Evolutionary conservation across 2,329 filamentous ascomycete genomes (phyloP), one percentile per base, ranked within the genome.

Genomic region (Diaporthe destruens): DNA sequence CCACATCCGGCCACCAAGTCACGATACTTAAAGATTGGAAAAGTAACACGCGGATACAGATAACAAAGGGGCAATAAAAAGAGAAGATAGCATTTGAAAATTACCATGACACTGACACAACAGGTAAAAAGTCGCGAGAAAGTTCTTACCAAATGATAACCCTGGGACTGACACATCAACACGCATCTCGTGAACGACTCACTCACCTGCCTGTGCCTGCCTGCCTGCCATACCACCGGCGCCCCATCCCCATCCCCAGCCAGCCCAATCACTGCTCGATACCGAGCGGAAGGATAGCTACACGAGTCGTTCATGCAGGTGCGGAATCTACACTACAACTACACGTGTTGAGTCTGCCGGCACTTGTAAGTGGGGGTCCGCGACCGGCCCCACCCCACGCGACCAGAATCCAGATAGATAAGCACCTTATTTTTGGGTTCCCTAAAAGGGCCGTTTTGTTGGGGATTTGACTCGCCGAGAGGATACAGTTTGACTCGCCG

Each of bases 271-370:
- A 65, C 29, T 36, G 18, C 23, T 42, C 44, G 12, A 9, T 65
- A 65, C 61, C 61, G 61, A 51, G 44, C 44, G 61, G n/a, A 51
- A 36, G 61, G 61, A 65, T 51, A n/a, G n/a, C n/a, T n/a, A 65
- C 61, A 51, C 61, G 61, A 65, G 44, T 65, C 61, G 44, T 65
- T 65, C 61, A 51, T 51, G 44, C 44, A 51, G 20, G 32, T 11
- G 44, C 6, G 2, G 8, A 63, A 47, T 47, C 44, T 44, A 44
- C n/a, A n/a, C n/a, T n/a, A n/a, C n/a, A n/a, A n/a, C n/a, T n/a
- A n/a, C n/a, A n/a, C n/a, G n/a, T n/a, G n/a, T n/a, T n/a, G 5
- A 44, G 12, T 20, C 29, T 47, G 29, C 29, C 44, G 44, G 61
- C 44, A 51, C 29, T 51, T 20, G 23, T 2, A 6, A n/a, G n/a